These are phyloP conservation scores for Camillea tinctor DNA, from an alignment of 2,329 filamentous ascomycete genomes.

Conservation along the genomic window DNA sequence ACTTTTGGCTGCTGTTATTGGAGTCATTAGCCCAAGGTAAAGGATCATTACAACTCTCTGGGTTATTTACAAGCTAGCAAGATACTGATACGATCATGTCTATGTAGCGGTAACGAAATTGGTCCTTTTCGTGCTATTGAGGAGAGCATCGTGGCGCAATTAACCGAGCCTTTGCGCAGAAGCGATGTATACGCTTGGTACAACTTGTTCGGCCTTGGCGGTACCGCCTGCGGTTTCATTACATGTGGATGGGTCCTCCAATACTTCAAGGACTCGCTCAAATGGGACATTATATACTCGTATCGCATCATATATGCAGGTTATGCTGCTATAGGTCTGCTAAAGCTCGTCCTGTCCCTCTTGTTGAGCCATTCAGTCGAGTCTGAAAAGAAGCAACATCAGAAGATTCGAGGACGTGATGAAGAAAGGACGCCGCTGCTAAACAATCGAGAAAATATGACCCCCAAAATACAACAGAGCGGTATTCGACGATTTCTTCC, in stretches of 20 bases:
- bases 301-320: slow-evolving; percentile 49
- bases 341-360: slow-evolving; percentile 55
- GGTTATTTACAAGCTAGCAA: background rate
- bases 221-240: slow-evolving; percentile 56
- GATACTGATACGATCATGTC: slow-evolving; percentile 1
- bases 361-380: slow-evolving; percentile 41
- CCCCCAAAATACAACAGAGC: slow-evolving; percentile 6
- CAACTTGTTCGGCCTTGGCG: slow-evolving; percentile 55
- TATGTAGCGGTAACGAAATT: slow-evolving; percentile 59
- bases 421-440: slow-evolving; percentile 25
- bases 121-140: slow-evolving; percentile 63
- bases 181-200: slow-evolving; percentile 64
- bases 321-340: slow-evolving; percentile 55
- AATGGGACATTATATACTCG: slow-evolving; percentile 21
- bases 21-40: slow-evolving; percentile 59
- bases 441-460: background rate
- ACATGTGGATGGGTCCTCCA: slow-evolving; percentile 60
- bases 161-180: slow-evolving; percentile 45
- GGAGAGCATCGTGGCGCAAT: slow-evolving; percentile 58
- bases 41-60: background rate
- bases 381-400: slow-evolving; percentile 29
- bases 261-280: slow-evolving; percentile 38
- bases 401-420: slow-evolving; percentile 4
- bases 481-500: slow-evolving; percentile 43
- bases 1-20: slow-evolving; percentile 55